A percentile compares a stretch with the other conserved stretches of the same genome.
These are phyloP conservation scores for Anethum foeniculum DNA, from an alignment of 140 eudicot species.

Conservation along the genomic window DNA sequence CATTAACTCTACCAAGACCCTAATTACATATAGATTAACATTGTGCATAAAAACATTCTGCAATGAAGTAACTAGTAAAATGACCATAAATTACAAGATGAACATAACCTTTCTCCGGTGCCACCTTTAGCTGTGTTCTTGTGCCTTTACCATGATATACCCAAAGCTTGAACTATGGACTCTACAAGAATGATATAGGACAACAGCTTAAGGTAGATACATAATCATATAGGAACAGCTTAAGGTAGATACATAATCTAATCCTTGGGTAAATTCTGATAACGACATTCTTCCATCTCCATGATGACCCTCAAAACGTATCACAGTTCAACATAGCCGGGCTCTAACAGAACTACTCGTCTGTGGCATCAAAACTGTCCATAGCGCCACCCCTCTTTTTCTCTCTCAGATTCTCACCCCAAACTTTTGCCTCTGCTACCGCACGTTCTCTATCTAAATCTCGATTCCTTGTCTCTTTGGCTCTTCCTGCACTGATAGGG, in stretches of 20 bases:
- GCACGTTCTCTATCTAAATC: conserved; percentile 91
- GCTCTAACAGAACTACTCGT: conserved; percentile 33
- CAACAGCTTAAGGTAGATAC: conserved; percentile 16
- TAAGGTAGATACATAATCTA: conserved; percentile 16
- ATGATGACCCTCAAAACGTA: not conserved
- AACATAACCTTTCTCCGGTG: conserved; percentile 5
- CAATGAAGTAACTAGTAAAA: conserved; percentile 1
- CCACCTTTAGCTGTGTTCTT: not conserved
- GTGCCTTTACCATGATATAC: not conserved
- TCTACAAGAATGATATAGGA: conserved; percentile 17
- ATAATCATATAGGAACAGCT: conserved; percentile 11
- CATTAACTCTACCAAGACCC: conserved; percentile 19
- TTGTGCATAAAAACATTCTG: conserved; percentile 12
- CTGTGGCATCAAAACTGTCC: conserved; percentile 72
- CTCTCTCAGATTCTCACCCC: conserved; percentile 99
- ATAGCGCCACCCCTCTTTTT: conserved; percentile 46
- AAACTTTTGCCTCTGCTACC: conserved; percentile 93
- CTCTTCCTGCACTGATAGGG: conserved; percentile 60
- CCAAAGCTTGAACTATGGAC: conserved; percentile 2
- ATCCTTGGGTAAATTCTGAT: conserved; percentile 10
- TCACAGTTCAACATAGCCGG: not conserved
- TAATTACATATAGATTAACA: conserved; percentile 25
- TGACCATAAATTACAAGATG: conserved; percentile 17
- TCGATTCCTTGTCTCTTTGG: conserved; percentile 61
- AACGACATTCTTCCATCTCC: conserved; percentile 11